phyloP scores from a whole-genome alignment of 108 stramenopile species.

The Ochromonas danica region DNA sequence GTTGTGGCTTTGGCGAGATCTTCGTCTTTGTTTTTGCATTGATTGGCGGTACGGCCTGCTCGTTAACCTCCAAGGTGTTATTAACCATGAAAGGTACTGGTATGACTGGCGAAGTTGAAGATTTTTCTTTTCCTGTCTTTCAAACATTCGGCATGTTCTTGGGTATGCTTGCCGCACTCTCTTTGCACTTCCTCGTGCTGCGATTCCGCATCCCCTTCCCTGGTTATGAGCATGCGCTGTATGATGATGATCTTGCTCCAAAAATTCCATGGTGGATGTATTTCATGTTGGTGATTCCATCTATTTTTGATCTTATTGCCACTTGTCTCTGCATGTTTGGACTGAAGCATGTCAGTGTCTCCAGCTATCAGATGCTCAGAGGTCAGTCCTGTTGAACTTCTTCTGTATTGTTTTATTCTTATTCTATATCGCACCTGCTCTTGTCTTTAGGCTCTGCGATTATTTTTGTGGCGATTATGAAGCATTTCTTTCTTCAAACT shows the following conservation, averaged over 20 bases:
- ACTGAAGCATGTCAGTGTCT: constrained; percentile 73
- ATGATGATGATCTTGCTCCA: constrained; percentile 25
- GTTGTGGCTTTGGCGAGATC: not conserved
- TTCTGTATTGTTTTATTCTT: not conserved
- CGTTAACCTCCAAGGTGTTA: constrained; percentile 79
- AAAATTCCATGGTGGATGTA: constrained; percentile 71
- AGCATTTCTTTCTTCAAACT: constrained; percentile 71
- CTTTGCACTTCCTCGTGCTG: constrained; percentile 70
- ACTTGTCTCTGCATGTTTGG: constrained; percentile 89
- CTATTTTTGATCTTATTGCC: constrained; percentile 75
- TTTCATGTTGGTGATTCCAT: constrained; percentile 73
- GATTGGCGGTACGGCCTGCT: constrained; percentile 76
- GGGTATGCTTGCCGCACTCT: constrained; percentile 76
- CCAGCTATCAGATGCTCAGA: constrained; percentile 77
- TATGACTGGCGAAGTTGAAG: constrained; percentile 64
- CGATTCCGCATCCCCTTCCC: constrained; percentile 74
- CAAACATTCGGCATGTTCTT: constrained; percentile 87
- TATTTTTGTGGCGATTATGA: constrained; percentile 86
- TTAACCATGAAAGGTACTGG: constrained; percentile 68
- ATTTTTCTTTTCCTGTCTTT: constrained; percentile 68
- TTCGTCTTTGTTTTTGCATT: constrained; percentile 71
- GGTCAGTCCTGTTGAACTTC: constrained; percentile 44
- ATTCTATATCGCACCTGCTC: not conserved
- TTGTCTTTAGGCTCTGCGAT: constrained; percentile 58
- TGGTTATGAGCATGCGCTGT: constrained; percentile 57